Evolutionary conservation across 2,329 filamentous ascomycete species (phyloP).

Genomic region (Cytospora chrysosperma): DNA sequence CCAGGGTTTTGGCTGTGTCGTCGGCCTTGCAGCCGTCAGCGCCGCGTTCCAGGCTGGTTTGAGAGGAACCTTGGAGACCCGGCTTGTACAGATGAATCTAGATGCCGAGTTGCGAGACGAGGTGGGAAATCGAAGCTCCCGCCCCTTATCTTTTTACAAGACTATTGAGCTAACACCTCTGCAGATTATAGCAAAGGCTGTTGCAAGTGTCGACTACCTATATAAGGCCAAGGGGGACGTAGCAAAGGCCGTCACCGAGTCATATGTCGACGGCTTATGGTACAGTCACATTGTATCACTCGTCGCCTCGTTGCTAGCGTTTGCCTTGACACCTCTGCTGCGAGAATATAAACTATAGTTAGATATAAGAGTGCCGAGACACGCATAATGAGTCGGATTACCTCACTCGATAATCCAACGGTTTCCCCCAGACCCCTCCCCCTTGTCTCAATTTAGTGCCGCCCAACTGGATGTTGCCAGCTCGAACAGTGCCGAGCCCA

Average conservation of each 20-base stretch:
- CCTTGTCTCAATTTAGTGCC: no score
- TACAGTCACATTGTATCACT: conserved; percentile 38
- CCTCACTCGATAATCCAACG: neutral
- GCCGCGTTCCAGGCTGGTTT: conserved; percentile 35
- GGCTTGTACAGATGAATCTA: conserved; percentile 29
- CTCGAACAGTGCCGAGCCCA: no score
- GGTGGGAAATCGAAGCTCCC: conserved; percentile 21
- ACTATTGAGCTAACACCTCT: neutral
- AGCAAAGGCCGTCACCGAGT: conserved; percentile 32
- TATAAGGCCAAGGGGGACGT: conserved; percentile 29
- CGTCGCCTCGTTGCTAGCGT: conserved; percentile 29
- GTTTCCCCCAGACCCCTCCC: neutral
- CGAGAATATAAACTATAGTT: conserved; percentile 29
- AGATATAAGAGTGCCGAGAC: neutral
- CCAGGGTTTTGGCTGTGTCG: conserved; percentile 37
- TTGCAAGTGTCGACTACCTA: conserved; percentile 36
- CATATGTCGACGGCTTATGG: conserved; percentile 37
- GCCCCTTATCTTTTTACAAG: no score
- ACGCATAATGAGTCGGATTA: neutral
- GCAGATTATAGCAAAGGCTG: conserved; percentile 34
- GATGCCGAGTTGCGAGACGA: conserved; percentile 25
- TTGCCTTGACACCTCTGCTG: conserved; percentile 31
- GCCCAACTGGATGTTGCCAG: no score
- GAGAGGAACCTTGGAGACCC: conserved; percentile 25
- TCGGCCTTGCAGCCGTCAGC: conserved; percentile 40